Conservation (phyloP, 176 grass and related monocot species). For the Oryza nivara region DNA sequence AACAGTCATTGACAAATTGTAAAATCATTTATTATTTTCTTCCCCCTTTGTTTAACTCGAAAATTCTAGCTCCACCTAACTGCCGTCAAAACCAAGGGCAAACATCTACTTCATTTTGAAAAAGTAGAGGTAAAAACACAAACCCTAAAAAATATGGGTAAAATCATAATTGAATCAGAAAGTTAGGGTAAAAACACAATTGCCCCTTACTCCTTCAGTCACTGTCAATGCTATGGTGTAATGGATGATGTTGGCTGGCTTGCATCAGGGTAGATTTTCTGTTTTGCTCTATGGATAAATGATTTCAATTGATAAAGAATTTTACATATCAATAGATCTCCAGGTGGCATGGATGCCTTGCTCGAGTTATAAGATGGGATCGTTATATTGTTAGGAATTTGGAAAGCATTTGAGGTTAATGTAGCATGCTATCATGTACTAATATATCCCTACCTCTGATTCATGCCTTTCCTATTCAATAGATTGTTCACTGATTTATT, state of each 20-base stretch:
- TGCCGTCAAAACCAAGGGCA: too few species aligned
- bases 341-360: background rate
- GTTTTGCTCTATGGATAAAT: background rate
- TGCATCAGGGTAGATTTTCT: conserved; percentile 1
- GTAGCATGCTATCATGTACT: background rate
- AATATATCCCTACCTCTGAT: background rate
- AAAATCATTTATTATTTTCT: too few species aligned
- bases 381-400: background rate
- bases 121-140: too few species aligned
- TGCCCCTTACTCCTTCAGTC: conserved; percentile 21
- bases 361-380: background rate
- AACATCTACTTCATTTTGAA: too few species aligned
- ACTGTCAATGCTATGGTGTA: conserved; percentile 3
- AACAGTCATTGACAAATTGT: too few species aligned
- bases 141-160: too few species aligned
- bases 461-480: background rate
- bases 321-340: background rate
- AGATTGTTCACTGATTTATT: background rate
- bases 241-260: conserved; percentile 4
- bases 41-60: too few species aligned
- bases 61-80: too few species aligned
- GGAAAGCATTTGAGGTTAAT: background rate
- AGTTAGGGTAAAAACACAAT: too few species aligned
- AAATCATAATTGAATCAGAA: too few species aligned
- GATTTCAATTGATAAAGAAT: background rate